Evolutionary conservation across 805 yeast species (phyloP), one percentile per base, ranked within the genome.

Genomic region (Kregervanrija fluxuum): DNA sequence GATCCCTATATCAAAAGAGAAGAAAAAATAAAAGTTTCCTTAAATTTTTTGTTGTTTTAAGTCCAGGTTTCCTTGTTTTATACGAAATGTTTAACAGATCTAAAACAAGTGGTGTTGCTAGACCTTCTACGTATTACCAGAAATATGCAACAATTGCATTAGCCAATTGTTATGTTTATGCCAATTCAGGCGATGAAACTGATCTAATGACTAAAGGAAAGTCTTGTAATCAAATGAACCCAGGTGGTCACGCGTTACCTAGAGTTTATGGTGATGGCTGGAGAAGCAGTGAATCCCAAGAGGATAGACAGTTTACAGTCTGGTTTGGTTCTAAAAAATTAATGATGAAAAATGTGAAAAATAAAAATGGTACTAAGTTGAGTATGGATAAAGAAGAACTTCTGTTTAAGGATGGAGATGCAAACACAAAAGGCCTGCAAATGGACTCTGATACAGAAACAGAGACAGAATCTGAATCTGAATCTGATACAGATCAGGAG

Each of bases 251-350:
- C 40, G 64, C 80, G 0, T 57, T 84, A 30, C 95, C 97, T 0
- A 67, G 95, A 33, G 67, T 83, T 0, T 89, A 85, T 56, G 64
- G 73, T 1, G 95, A 89, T 62, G 96, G 96, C 0, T 84, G 95
- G 88, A 75, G 71, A 50, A 82, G 95, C 2, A 69, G 78, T 8
- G 98, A 91, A 54, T 85, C 81, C 40, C 93, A 86, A 51, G 53
- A 71, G n/a, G 65, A 77, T 28, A 68, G 95, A 41, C 79, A 93
- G 50, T 89, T 91, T 55, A 85, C 93, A 0, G 53, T 91, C 2
- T 89, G 96, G 96, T 77, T 81, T 62, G 91, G 89, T 0, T 71
- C 73, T 6, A 84, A 81, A 52, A 64, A 81, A 45, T 62, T 70
- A 3, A 64, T 77, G 46, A 56, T 57, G 35, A 50, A 49, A 30